A percentile compares a stretch with the other conserved stretches of the same genome.
These are phyloP conservation scores for Alternaria angustiovoidea DNA, from an alignment of 2,329 filamentous ascomycete species.

Conservation along the genomic window DNA sequence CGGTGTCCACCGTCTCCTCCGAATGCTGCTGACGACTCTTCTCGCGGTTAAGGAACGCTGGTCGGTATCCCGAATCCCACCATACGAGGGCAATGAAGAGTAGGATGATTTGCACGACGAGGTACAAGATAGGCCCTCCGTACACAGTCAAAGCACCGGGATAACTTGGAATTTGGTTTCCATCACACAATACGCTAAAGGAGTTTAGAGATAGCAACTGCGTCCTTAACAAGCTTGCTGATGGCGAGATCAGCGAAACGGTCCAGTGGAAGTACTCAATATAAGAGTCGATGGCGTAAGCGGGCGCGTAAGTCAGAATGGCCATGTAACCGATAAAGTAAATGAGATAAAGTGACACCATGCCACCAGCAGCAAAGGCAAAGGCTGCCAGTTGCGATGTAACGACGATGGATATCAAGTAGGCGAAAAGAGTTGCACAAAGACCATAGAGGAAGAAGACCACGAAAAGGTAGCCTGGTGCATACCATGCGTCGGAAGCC, in stretches of 20 bases:
- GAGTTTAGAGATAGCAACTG: conserved; percentile 82
- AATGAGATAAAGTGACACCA: conserved; percentile 64
- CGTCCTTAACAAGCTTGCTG: conserved; percentile 76
- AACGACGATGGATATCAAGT: conserved; percentile 81
- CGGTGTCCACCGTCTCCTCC: conserved; percentile 54
- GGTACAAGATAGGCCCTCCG: conserved; percentile 84
- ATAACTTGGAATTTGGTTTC: conserved; percentile 68
- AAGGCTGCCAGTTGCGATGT: conserved; percentile 84
- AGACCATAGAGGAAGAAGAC: conserved; percentile 83
- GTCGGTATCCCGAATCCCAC: conserved; percentile 75
- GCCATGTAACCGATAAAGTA: conserved; percentile 60
- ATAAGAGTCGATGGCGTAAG: conserved; percentile 71
- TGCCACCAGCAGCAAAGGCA: conserved; percentile 79
- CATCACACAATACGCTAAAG: conserved; percentile 79
- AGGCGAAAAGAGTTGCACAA: conserved; percentile 77
- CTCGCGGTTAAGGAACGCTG: conserved; percentile 59
- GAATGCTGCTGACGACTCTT: conserved; percentile 50
- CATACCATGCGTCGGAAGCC: conserved; percentile 74
- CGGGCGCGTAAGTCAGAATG: conserved; percentile 77
- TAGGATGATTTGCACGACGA: conserved; percentile 75
- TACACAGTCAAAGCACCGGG: conserved; percentile 77
- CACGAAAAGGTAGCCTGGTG: conserved; percentile 81
- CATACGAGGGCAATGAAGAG: conserved; percentile 78
- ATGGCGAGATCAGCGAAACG: conserved; percentile 76
- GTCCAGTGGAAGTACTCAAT: conserved; percentile 78